Evolutionary conservation across 2,329 filamentous ascomycete species (phyloP).

Genomic region (Colletotrichum camelliae): DNA sequence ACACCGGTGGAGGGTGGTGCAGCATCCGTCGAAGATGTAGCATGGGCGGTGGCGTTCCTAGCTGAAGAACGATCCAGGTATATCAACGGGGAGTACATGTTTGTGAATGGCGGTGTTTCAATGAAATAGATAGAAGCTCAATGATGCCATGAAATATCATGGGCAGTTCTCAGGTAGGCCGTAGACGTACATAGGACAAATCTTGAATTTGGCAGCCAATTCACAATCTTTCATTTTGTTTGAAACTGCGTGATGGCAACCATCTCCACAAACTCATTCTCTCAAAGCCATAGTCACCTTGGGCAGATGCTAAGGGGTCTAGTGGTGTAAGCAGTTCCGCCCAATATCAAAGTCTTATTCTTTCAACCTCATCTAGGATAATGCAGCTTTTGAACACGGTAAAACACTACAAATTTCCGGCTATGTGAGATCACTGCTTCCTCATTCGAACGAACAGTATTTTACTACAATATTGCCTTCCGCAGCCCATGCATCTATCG

Average conservation of each 20-base stretch:
- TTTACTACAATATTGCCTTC: not conserved
- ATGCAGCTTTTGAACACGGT: not conserved
- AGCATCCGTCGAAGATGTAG: constrained; percentile 50
- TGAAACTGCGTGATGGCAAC: not conserved
- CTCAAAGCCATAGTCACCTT: not conserved
- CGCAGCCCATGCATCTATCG: not conserved
- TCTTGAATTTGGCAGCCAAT: not conserved
- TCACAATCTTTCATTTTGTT: not conserved
- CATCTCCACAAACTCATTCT: not conserved
- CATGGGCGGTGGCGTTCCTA: constrained; percentile 48
- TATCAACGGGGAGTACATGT: constrained; percentile 47
- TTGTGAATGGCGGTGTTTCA: constrained; percentile 29
- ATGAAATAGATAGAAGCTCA: not conserved
- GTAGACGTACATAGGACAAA: not conserved
- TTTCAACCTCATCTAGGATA: not conserved
- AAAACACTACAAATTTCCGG: not conserved
- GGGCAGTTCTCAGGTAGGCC: not conserved
- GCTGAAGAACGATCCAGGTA: constrained; percentile 49
- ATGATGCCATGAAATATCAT: not conserved
- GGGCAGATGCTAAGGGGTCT: not conserved
- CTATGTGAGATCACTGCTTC: not conserved
- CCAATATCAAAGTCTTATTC: not conserved
- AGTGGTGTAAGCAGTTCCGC: not conserved
- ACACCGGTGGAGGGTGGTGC: constrained; percentile 45
- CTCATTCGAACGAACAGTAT: not conserved